Evolutionary conservation across 2,329 filamentous ascomycete genomes (phyloP).

Genomic region (Cladosporium colombiae): DNA sequence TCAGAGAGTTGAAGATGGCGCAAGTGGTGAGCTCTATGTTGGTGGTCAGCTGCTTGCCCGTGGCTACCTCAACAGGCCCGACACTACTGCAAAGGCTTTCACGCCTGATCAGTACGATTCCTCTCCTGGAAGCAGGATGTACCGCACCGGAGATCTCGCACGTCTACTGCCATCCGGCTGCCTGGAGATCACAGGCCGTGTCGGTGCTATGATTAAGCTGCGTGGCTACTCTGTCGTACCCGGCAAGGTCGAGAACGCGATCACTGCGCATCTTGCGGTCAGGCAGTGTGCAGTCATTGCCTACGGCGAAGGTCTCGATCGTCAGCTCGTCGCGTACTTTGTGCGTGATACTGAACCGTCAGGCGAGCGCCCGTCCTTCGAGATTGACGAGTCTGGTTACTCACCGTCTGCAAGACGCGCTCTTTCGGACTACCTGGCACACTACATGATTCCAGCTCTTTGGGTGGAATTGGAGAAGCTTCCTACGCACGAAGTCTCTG

Average conservation of each 20-base stretch:
- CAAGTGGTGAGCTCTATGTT: conserved; percentile 72
- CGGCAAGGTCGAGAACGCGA: conserved; percentile 72
- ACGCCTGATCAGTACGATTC: conserved; percentile 64
- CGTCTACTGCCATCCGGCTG: conserved; percentile 66
- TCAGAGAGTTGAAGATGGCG: conserved; percentile 62
- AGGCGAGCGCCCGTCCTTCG: conserved; percentile 60
- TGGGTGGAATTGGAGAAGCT: conserved; percentile 73
- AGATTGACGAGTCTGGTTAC: conserved; percentile 70
- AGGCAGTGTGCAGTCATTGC: conserved; percentile 70
- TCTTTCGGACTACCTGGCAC: conserved; percentile 67
- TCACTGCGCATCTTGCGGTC: conserved; percentile 69
- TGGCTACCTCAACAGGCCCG: conserved; percentile 77
- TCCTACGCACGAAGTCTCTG: conserved; percentile 76
- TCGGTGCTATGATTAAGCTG: conserved; percentile 79
- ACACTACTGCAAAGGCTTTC: conserved; percentile 74
- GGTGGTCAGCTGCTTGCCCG: conserved; percentile 73
- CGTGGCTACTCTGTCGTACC: conserved; percentile 77
- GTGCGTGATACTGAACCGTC: conserved; percentile 65
- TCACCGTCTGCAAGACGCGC: conserved; percentile 68
- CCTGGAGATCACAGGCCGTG: conserved; percentile 73
- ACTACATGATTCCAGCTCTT: conserved; percentile 79
- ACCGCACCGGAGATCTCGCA: conserved; percentile 72
- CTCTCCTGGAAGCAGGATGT: conserved; percentile 63
- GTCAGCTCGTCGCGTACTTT: conserved; percentile 75
- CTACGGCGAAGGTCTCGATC: conserved; percentile 73